Evolutionary conservation across 2,329 filamentous ascomycete species (phyloP).

Genomic region (Arthrobotrys sinensis): DNA sequence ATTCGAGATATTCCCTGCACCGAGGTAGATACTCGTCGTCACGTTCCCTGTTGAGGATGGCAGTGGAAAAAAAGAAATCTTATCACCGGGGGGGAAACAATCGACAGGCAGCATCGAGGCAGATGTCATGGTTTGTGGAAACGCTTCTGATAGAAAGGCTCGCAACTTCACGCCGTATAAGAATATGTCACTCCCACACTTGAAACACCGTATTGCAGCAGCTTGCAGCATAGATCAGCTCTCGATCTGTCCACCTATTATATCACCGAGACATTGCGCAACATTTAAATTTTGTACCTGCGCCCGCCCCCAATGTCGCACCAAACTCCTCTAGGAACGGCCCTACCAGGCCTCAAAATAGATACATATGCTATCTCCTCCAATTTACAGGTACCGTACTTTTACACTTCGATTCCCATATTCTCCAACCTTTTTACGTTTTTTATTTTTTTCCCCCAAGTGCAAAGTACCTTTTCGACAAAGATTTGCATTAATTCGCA

Average conservation of each 20-base stretch:
- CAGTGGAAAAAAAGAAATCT: conserved; percentile 42
- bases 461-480: conserved; percentile 33
- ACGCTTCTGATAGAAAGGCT: conserved; percentile 22
- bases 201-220: conserved; percentile 50
- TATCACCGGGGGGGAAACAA: conserved; percentile 32
- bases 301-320: conserved; percentile 50
- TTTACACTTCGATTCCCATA: conserved; percentile 33
- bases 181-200: conserved; percentile 48
- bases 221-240: conserved; percentile 49
- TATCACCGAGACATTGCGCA: conserved; percentile 53
- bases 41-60: conserved; percentile 48
- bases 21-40: conserved; percentile 54
- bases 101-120: conserved; percentile 54
- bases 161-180: conserved; percentile 48
- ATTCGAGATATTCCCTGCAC: conserved; percentile 49
- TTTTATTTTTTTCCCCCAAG: conserved; percentile 44
- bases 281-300: conserved; percentile 56
- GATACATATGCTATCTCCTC: conserved; percentile 40
- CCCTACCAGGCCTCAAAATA: conserved; percentile 46
- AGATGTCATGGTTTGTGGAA: conserved; percentile 39
- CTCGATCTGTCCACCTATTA: conserved; percentile 34
- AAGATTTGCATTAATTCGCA: conserved; percentile 53
- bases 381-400: conserved; percentile 50
- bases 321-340: conserved; percentile 32
- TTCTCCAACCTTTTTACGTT: conserved; percentile 19